Conservation (phyloP, 2,329 filamentous ascomycete species). For the Chalaropsis thielavioides region DNA sequence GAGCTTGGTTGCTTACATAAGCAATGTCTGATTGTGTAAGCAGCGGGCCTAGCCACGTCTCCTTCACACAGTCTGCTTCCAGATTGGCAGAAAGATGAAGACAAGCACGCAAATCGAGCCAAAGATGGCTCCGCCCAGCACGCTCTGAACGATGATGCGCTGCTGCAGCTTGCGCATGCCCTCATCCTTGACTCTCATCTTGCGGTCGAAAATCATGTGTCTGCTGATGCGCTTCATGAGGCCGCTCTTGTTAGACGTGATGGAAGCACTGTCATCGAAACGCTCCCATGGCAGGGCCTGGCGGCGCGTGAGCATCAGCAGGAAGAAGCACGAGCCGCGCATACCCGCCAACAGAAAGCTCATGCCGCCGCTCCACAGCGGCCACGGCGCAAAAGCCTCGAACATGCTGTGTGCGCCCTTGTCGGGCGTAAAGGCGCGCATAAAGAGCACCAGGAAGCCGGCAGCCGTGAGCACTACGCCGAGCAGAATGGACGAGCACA, state of each 20-base stretch:
- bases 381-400: slow-evolving; percentile 31
- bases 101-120: slow-evolving; percentile 26
- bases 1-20: neutral
- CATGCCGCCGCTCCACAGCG: slow-evolving; percentile 33
- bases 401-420: slow-evolving; percentile 29
- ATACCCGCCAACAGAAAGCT: slow-evolving; percentile 32
- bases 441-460: slow-evolving; percentile 29
- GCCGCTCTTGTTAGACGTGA: slow-evolving; percentile 20
- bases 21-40: neutral
- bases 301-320: slow-evolving; percentile 32
- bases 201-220: slow-evolving; percentile 35
- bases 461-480: slow-evolving; percentile 29
- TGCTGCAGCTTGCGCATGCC: slow-evolving; percentile 30
- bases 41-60: neutral
- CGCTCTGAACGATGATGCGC: slow-evolving; percentile 31
- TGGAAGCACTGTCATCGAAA: slow-evolving; percentile 28
- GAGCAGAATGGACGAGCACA: slow-evolving; percentile 32
- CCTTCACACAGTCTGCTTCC: slow-evolving; percentile 25
- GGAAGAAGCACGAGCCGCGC: slow-evolving; percentile 34
- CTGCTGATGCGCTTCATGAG: slow-evolving; percentile 25
- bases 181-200: slow-evolving; percentile 31
- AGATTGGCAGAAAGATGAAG: slow-evolving; percentile 32
- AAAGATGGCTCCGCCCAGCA: slow-evolving; percentile 28
- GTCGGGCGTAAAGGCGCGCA: slow-evolving; percentile 28
- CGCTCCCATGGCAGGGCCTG: slow-evolving; percentile 35